Percentiles rank a stretch among this genome's conserved stretches.
Conservation (phyloP, 23 red algal genomes). For the Chondrus crispus region DNA sequence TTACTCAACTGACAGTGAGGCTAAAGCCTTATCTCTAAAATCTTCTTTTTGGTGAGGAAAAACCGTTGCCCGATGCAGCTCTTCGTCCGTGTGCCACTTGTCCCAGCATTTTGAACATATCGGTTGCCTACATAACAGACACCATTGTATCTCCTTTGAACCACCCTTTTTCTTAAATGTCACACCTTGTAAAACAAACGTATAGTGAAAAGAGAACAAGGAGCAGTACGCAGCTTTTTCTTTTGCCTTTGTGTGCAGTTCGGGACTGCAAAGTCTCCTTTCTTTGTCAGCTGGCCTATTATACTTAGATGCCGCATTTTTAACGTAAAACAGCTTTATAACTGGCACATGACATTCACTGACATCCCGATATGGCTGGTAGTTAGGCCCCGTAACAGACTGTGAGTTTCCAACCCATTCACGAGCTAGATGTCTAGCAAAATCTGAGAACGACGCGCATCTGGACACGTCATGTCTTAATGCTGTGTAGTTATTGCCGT, state of each 20-base stretch:
- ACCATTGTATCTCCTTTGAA: conserved; percentile 6
- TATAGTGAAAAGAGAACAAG: not conserved
- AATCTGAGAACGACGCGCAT: not conserved
- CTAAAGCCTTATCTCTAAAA: no score
- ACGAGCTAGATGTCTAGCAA: not conserved
- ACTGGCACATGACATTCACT: not conserved
- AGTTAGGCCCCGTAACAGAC: not conserved
- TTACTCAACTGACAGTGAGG: no score
- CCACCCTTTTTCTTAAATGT: not conserved
- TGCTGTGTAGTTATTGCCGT: not conserved
- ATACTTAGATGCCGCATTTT: not conserved
- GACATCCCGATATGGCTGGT: not conserved
- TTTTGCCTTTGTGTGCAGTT: not conserved
- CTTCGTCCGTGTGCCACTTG: not conserved
- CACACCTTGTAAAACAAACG: not conserved
- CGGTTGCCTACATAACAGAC: not conserved
- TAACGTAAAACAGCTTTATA: not conserved
- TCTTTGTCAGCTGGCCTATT: not conserved
- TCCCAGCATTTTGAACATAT: not conserved
- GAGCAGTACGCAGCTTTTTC: not conserved
- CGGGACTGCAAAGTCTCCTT: not conserved
- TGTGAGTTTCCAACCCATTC: not conserved
- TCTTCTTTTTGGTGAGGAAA: no score
- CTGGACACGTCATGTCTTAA: not conserved
- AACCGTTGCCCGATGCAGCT: not conserved